Conservation (phyloP, 2,329 filamentous ascomycete genomes). For the Penicillium sumatraense region DNA sequence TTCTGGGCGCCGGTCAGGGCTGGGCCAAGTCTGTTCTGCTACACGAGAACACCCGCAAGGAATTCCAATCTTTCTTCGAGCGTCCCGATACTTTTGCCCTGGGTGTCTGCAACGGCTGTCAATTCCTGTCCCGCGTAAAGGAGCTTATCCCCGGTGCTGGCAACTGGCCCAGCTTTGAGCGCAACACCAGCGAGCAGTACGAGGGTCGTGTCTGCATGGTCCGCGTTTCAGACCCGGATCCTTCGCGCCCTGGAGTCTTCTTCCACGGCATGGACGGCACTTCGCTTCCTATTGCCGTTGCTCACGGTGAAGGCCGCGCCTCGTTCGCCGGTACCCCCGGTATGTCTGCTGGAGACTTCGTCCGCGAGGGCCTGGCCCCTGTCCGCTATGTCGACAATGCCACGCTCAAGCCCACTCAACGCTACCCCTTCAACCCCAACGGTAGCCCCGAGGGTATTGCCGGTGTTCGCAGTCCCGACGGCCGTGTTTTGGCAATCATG, state of each 20-base stretch:
- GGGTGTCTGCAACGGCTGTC: constrained; percentile 96
- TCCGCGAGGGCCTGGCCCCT: constrained; percentile 71
- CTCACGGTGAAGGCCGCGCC: constrained; percentile 89
- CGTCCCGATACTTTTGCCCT: constrained; percentile 88
- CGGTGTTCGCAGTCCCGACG: constrained; percentile 75
- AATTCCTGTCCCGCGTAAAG: constrained; percentile 85
- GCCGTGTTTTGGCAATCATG: constrained; percentile 86
- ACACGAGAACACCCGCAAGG: constrained; percentile 73
- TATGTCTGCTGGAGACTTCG: constrained; percentile 54
- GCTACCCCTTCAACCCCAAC: constrained; percentile 89
- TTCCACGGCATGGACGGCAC: constrained; percentile 85
- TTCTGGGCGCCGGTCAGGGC: constrained; percentile 91
- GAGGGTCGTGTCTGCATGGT: constrained; percentile 89
- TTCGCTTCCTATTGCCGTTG: constrained; percentile 81
- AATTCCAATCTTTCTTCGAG: constrained; percentile 85
- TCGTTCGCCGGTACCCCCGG: constrained; percentile 62
- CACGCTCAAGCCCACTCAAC: constrained; percentile 70
- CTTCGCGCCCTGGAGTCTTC: constrained; percentile 73
- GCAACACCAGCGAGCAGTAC: constrained; percentile 86
- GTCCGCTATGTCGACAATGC: constrained; percentile 87
- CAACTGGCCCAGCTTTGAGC: constrained; percentile 83
- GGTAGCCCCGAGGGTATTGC: constrained; percentile 82
- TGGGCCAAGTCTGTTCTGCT: constrained; percentile 94
- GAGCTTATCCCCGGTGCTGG: constrained; percentile 82
- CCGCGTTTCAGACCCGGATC: constrained; percentile 68